Conservation (phyloP, 768 basidiomycete genomes). For the Amanita muscaria region DNA sequence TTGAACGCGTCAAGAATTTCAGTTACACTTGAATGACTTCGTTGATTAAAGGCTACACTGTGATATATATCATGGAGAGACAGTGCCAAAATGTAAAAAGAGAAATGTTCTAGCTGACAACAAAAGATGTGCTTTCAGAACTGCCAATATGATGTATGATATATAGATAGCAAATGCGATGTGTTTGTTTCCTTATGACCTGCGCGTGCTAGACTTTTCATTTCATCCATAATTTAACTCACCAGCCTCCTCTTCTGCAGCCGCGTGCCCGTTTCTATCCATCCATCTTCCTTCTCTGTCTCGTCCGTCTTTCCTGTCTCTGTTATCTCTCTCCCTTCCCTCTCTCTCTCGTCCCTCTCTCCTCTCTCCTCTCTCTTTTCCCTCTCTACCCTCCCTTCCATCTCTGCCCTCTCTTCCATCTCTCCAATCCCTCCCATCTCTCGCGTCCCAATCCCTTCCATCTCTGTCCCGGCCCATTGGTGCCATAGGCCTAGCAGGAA, state of each 20-base stretch:
- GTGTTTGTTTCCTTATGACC: not conserved
- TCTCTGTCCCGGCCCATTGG: slow-evolving; percentile 11
- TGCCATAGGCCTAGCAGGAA: slow-evolving; percentile 12
- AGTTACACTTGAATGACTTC: too few species aligned
- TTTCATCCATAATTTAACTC: slow-evolving; percentile 20
- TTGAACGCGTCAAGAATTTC: too few species aligned
- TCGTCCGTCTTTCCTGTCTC: slow-evolving; percentile 5
- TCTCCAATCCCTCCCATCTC: not conserved
- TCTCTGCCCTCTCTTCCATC: not conserved
- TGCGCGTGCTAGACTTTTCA: too few species aligned
- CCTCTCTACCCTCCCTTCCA: not conserved
- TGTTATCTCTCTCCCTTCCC: slow-evolving; percentile 3
- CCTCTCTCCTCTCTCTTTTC: not conserved
- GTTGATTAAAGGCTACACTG: too few species aligned
- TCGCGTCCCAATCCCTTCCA: slow-evolving; percentile 2
- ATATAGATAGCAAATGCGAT: too few species aligned
- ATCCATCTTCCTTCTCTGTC: slow-evolving; percentile 7
- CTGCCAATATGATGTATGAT: too few species aligned
- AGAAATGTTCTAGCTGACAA: too few species aligned
- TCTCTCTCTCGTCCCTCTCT: not conserved
- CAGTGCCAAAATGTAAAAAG: too few species aligned
- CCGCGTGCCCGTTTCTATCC: slow-evolving; percentile 7
- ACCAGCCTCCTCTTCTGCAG: slow-evolving; percentile 12
- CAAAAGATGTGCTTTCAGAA: too few species aligned
- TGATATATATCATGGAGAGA: too few species aligned